These are phyloP conservation scores for Lasiosphaeria hispida DNA, from an alignment of 495 filamentous ascomycete species.

Conservation along the genomic window DNA sequence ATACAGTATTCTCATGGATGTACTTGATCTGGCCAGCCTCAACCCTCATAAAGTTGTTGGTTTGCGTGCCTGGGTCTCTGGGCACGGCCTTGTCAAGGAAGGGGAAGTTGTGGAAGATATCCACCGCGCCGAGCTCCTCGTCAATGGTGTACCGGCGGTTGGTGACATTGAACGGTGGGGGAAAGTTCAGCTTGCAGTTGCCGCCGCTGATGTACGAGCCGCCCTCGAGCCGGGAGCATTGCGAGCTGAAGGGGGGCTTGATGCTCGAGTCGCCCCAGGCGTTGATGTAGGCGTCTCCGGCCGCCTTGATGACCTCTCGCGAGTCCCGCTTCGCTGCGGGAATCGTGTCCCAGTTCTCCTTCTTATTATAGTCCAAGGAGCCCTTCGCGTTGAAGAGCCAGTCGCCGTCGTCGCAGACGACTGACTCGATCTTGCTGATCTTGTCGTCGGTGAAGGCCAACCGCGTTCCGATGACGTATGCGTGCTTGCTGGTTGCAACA, in stretches of 20 bases:
- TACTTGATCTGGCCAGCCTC: slow-evolving; percentile 37
- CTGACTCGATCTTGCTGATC: slow-evolving; percentile 34
- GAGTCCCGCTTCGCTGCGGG: slow-evolving; percentile 34
- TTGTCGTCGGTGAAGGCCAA: slow-evolving; percentile 24
- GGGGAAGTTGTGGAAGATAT: slow-evolving; percentile 45
- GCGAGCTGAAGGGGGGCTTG: slow-evolving; percentile 38
- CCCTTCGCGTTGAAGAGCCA: slow-evolving; percentile 40
- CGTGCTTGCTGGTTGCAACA: slow-evolving; percentile 28
- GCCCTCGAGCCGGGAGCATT: slow-evolving; percentile 45
- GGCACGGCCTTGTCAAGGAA: slow-evolving; percentile 38
- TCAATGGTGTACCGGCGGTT: slow-evolving; percentile 45
- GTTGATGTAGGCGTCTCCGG: slow-evolving; percentile 45
- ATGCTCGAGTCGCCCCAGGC: slow-evolving; percentile 36
- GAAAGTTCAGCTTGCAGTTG: slow-evolving; percentile 34
- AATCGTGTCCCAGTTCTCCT: slow-evolving; percentile 38
- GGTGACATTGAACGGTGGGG: slow-evolving; percentile 29
- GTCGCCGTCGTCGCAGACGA: slow-evolving; percentile 32
- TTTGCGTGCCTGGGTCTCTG: slow-evolving; percentile 31
- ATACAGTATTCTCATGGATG: slow-evolving; percentile 42
- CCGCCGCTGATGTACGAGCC: slow-evolving; percentile 35
- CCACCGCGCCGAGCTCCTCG: slow-evolving; percentile 41
- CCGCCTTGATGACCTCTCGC: slow-evolving; percentile 40
- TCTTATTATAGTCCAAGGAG: slow-evolving; percentile 28
- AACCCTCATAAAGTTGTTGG: slow-evolving; percentile 36
- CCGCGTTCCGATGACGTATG: slow-evolving; percentile 25